Evolutionary conservation across 805 yeast species (phyloP), one percentile per base, ranked within the genome.

Genomic region (Candida manassasensis): DNA sequence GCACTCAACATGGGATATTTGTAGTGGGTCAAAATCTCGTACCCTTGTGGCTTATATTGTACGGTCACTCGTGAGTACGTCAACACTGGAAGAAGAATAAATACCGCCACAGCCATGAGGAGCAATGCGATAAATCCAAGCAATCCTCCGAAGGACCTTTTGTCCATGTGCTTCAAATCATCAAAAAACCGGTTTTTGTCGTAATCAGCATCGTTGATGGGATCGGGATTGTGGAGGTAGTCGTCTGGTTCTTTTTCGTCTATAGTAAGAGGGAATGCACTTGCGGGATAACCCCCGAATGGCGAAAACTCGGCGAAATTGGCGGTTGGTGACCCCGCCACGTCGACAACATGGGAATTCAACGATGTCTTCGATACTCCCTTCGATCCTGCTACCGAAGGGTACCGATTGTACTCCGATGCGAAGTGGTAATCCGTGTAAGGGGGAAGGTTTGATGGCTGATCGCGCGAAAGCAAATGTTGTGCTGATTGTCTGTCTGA

Each of bases 211-310:
- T 93, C 98, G 32, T 79, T 84, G 22, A 88, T 82, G 7, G 96
- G 96, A 58, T 89, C 96, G 2, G 97, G 97, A 61, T 90, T 93
- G 61, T 90, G 97, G 46, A 93, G 57, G 53, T 86, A 89, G 60
- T 90, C 98, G 62, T 90, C 98, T 8, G 83, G 81, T 60, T 90
- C 98, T 59, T 86, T 86, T 48, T 90, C 97, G 39, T 90, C 96
- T 44, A 90, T 78, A 47, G 77, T 81, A 39, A 90, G 65, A 1
- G 98, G 98, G 64, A 90, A 90, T 3, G 87, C 79, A 13, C 88
- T 72, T 9, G 95, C 94, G 0, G 98, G 97, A 59, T 85, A 90
- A n/a, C 97, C 97, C 32, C 97, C 98, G 63, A 90, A 90, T 3
- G 97, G 98, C 34, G 84, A 77, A 45, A 80, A 79, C 48, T 83